Percentiles rank a stretch among this genome's conserved stretches.
Conservation (phyloP, 495 filamentous ascomycete genomes). For the Hyaloscypha finlandica region DNA sequence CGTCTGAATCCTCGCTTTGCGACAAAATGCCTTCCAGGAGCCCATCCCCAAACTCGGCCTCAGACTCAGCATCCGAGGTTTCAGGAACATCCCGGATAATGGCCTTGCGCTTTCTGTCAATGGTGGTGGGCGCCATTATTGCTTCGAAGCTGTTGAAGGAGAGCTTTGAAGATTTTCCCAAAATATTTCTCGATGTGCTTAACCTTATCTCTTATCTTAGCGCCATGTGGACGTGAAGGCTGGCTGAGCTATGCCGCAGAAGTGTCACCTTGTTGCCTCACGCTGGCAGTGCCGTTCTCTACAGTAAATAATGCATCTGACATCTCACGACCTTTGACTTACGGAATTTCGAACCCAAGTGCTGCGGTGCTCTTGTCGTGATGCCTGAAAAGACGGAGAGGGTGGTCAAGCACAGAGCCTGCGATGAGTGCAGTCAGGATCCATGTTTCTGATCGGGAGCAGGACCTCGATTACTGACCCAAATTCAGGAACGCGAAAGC, state of each 20-base stretch:
- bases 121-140: conserved; percentile 30
- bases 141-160: conserved; percentile 12
- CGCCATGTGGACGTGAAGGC: conserved; percentile 1
- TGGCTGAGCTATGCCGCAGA: not conserved
- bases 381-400: not conserved
- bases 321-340: not conserved
- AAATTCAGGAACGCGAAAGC: conserved; percentile 55
- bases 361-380: not conserved
- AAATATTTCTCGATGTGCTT: conserved; percentile 3
- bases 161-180: conserved; percentile 16
- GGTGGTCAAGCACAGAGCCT: conserved; percentile 48
- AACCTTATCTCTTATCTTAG: conserved; percentile 27
- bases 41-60: conserved; percentile 64
- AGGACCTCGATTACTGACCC: conserved; percentile 18
- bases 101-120: conserved; percentile 35
- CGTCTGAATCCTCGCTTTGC: conserved; percentile 49
- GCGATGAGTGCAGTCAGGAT: conserved; percentile 63
- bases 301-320: not conserved
- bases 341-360: not conserved
- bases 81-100: conserved; percentile 29
- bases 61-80: conserved; percentile 46
- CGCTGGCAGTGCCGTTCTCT: not conserved
- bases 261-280: conserved; percentile 9
- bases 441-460: not conserved
- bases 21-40: conserved; percentile 68